Evolutionary conservation across 1,284 basidiomycete species (phyloP), one percentile per base, ranked within the genome.

Genomic region (Sanguinoderma infundibulare): DNA sequence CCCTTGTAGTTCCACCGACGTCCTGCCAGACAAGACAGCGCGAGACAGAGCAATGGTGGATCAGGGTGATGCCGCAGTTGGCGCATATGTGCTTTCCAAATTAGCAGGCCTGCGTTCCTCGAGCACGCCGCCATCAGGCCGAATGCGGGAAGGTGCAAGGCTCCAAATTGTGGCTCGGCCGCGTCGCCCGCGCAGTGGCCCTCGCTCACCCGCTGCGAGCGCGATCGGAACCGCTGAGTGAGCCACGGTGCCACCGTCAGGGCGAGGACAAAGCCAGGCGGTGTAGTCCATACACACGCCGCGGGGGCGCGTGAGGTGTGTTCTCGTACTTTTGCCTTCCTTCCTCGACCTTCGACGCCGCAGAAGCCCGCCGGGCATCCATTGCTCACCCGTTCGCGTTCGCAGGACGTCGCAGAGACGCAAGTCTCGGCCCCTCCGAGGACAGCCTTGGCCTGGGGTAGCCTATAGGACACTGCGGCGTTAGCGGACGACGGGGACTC

Each of bases 51-150:
- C 3, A 49, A n/a, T 17, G 17, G 34, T 36, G 9, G 20, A 20
- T 34, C 10, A n/a, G 49, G 49, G 9, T 34, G 30, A 38, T 53
- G 30, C 34, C 51, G 51, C 51, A 53, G 50, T 20, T 36, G 47
- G 47, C 12, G 32, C 10, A 10, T 30, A n/a, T 42, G 44, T 51
- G 42, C 28, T 55, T 66, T 44, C 55, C 61, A 55, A 57, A 59
- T 51, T 26, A 32, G 61, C 57, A 22, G 34, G 20, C 34, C 59
- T 63, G 56, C 22, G 61, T 57, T 55, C 59, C 57, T 66, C 59
- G 54, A 50, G 53, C 55, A 52, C 61, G 64, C 59, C 61, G 61
- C 61, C 64, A 66, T 66, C 64, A 66, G 28, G 28, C 64, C 59
- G 17, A 50, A 61, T 55, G 61, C 61, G 57, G 64, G 17, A 59